Conservation (phyloP, 306 rosid genomes). For the Casuarina glauca region DNA sequence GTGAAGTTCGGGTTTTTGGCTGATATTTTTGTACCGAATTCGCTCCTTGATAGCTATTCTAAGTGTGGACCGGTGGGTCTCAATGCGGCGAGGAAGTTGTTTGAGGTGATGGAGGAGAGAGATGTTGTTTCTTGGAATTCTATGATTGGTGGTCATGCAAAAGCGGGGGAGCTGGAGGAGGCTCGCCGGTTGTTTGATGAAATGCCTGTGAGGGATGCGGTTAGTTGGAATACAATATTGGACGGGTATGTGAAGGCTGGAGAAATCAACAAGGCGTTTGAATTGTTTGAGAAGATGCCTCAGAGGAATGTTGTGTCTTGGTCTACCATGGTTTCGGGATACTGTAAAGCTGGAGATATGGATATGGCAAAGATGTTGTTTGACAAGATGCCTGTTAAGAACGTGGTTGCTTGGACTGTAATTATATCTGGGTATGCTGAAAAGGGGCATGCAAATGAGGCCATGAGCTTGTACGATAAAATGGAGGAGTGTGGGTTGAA, state of each 20-base stretch:
- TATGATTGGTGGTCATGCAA: slow-evolving; percentile 61
- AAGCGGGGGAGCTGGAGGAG: slow-evolving; percentile 40
- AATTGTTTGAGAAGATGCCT: slow-evolving; percentile 68
- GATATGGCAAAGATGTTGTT: slow-evolving; percentile 77
- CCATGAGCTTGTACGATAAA: slow-evolving; percentile 48
- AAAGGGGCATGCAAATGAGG: slow-evolving; percentile 61
- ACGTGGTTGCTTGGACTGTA: slow-evolving; percentile 75
- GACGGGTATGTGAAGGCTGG: slow-evolving; percentile 69
- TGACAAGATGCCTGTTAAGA: slow-evolving; percentile 65
- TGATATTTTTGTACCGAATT: slow-evolving; percentile 71
- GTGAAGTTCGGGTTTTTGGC: slow-evolving; percentile 56
- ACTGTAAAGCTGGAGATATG: slow-evolving; percentile 63
- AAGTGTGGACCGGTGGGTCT: slow-evolving; percentile 64
- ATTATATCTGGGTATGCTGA: slow-evolving; percentile 82
- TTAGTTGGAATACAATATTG: slow-evolving; percentile 85
- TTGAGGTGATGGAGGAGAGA: slow-evolving; percentile 46
- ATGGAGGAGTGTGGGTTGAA: slow-evolving; percentile 66
- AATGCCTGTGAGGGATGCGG: slow-evolving; percentile 72
- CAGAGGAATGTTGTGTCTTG: slow-evolving; percentile 73
- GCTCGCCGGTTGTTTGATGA: slow-evolving; percentile 63
- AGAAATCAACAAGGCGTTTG: slow-evolving; percentile 58
- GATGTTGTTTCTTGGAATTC: slow-evolving; percentile 74
- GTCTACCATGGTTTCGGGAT: slow-evolving; percentile 74
- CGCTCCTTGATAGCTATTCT: slow-evolving; percentile 55
- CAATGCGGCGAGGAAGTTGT: slow-evolving; percentile 49